Evolutionary conservation across 176 grass and related monocot species (phyloP), one percentile per base, ranked within the genome.

Genomic region (Oryza rufipogon): DNA sequence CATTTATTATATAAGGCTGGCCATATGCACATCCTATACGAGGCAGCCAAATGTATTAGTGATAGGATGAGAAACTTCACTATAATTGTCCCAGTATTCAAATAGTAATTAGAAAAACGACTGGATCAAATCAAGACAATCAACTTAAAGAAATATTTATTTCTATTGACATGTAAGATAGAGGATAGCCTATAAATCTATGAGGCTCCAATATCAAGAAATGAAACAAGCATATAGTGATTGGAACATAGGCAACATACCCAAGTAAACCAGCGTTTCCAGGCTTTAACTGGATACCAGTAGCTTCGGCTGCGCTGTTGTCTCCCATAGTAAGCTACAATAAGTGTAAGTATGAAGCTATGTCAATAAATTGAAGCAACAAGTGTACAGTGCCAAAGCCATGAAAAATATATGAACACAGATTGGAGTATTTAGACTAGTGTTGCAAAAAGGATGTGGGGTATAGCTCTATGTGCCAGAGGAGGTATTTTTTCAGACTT

Each of bases 201-300:
- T 66, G 64, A 26, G 58, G 17, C 11, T 28, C n/a, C 45, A 70
- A 25, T 16, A 33, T 12, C 8, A 83, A 73, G 56, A n/a, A 58
- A 38, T 26, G 47, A 84, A 41, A 64, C 47, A 14, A 80, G 20
- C 64, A 67, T 26, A 48, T 66, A 26, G 41, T 2, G 2, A 45
- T 34, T 65, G 68, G 68, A 61, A 80, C 36, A 83, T 46, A 70
- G 60, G 67, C 26, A 78, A 86, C 89, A 94, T 82, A 96, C 97
- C 93, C 86, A 70, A 99, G 91, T 54, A 99, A 88, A 89, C 97
- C 58, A 60, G 88, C 67, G 68, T 94, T 96, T 76, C 89, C 89
- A 52, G 93, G 42, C 41, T 92, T 95, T 68, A 91, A 83, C 75
- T 95, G 89, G 80, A 84, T 76, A 70, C 88, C 84, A 75, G 88